phyloP scores from a whole-genome alignment of 164 flowering plant species.

The Kingdonia uniflora region DNA sequence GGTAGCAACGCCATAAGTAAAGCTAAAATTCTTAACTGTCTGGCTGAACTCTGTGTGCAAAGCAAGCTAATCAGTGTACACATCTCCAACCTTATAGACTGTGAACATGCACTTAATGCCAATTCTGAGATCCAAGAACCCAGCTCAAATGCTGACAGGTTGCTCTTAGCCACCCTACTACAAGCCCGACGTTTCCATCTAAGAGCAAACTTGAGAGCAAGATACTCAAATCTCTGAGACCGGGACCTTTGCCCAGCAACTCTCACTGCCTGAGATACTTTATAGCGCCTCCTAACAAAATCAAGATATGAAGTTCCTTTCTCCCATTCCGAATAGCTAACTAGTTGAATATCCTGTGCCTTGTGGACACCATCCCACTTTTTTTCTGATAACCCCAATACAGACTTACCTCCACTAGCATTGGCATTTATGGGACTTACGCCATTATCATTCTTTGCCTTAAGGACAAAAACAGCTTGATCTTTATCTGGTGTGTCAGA shows the following conservation, averaged over 20 bases:
- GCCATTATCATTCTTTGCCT: slow-evolving; percentile 51
- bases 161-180: slow-evolving; percentile 37
- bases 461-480: slow-evolving; percentile 29
- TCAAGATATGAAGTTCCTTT: slow-evolving; percentile 96
- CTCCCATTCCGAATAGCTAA: slow-evolving; percentile 98
- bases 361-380: slow-evolving; percentile 64
- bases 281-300: slow-evolving; percentile 95
- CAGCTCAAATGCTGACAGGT: slow-evolving; percentile 64
- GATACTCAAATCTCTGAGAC: slow-evolving; percentile 59
- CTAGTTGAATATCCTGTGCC: slow-evolving; percentile 71
- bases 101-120: slow-evolving; percentile 91
- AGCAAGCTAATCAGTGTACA: slow-evolving; percentile 79
- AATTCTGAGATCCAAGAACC: slow-evolving; percentile 98
- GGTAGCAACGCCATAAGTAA: slow-evolving; percentile 71
- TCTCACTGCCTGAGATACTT: slow-evolving; percentile 66
- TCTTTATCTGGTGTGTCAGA: slow-evolving; percentile 73
- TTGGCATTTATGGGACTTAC: slow-evolving; percentile 20
- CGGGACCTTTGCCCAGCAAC: slow-evolving; percentile 53
- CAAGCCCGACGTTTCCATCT: slow-evolving; percentile 78
- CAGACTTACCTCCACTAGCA: slow-evolving; percentile 36
- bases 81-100: slow-evolving; percentile 92
- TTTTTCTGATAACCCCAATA: slow-evolving; percentile 44
- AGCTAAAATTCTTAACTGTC: slow-evolving; percentile 65
- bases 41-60: slow-evolving; percentile 70
- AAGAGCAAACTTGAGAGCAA: slow-evolving; percentile 88